phyloP scores from a whole-genome alignment of 331 rosid species.

The Quercus lobata region DNA sequence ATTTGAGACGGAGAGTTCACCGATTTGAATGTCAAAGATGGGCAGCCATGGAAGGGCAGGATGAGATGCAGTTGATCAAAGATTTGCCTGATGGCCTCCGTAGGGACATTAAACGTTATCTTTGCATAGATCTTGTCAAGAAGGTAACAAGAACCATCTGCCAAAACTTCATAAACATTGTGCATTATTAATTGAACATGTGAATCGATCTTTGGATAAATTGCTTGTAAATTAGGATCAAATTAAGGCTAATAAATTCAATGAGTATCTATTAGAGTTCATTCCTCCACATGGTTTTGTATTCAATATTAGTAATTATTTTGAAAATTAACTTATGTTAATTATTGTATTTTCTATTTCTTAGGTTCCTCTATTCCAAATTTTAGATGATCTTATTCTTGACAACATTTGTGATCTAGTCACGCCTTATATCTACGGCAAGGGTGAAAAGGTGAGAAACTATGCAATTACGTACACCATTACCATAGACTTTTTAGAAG shows the following conservation, averaged over 20 bases:
- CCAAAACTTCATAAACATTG: no score
- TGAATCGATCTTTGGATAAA: no score
- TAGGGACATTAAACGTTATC: conserved; percentile 48
- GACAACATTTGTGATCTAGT: conserved; percentile 55
- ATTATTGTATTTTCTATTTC: neutral
- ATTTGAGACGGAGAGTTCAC: conserved; percentile 43
- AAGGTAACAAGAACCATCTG: conserved; percentile 21
- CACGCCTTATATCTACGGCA: conserved; percentile 40
- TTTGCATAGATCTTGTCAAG: conserved; percentile 48
- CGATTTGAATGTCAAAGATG: conserved; percentile 48
- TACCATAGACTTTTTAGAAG: no score
- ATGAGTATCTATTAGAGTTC: no score
- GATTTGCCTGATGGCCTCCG: conserved; percentile 59
- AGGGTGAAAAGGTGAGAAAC: conserved; percentile 47
- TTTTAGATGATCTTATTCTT: conserved; percentile 47
- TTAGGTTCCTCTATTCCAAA: conserved; percentile 52
- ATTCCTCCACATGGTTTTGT: no score
- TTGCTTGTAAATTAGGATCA: no score
- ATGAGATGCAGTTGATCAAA: conserved; percentile 43
- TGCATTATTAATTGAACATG: no score
- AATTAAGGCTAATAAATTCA: no score
- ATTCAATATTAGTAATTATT: no score
- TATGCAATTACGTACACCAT: neutral
- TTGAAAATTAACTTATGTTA: neutral
- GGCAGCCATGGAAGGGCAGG: conserved; percentile 51